These are phyloP conservation scores for Ogataea naganishii DNA, from an alignment of 805 yeast species.

Conservation along the genomic window DNA sequence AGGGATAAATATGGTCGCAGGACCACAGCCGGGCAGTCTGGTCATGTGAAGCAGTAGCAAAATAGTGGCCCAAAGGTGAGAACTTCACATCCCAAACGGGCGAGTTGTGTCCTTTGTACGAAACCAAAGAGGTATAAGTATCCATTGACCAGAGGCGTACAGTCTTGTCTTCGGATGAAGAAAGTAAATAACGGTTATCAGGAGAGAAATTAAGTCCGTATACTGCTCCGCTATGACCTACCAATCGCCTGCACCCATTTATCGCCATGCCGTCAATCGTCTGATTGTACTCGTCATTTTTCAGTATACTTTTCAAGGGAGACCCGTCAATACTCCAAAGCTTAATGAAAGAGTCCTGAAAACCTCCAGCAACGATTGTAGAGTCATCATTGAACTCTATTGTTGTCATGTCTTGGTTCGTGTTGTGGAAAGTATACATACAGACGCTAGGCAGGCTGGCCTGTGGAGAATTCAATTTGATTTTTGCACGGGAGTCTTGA, in stretches of 20 bases:
- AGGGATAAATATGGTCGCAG: constrained; percentile 93
- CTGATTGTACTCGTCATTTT: constrained; percentile 41
- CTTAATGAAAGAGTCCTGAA: constrained; percentile 84
- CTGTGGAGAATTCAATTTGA: constrained; percentile 60
- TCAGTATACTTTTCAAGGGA: constrained; percentile 57
- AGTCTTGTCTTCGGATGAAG: constrained; percentile 87
- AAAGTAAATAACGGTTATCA: constrained; percentile 70
- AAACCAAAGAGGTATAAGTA: constrained; percentile 78
- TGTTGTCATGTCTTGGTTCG: constrained; percentile 81
- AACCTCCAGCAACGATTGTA: constrained; percentile 85
- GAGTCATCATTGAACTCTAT: constrained; percentile 83
- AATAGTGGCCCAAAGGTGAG: constrained; percentile 93
- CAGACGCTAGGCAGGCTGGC: constrained; percentile 90
- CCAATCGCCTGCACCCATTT: constrained; percentile 38
- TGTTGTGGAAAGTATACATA: constrained; percentile 96
- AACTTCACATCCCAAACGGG: constrained; percentile 97
- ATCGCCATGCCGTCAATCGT: constrained; percentile 20
- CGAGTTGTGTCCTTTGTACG: constrained; percentile 93
- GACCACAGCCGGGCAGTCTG: constrained; percentile 98
- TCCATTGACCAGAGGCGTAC: constrained; percentile 92
- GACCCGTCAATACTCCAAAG: constrained; percentile 92
- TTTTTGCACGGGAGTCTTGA: constrained; percentile 72
- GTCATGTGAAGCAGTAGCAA: constrained; percentile 97
- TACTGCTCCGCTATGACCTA: constrained; percentile 94
- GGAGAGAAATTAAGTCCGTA: constrained; percentile 89